Conservation (phyloP, 495 filamentous ascomycete species). For the Chlorociboria aeruginascens region DNA sequence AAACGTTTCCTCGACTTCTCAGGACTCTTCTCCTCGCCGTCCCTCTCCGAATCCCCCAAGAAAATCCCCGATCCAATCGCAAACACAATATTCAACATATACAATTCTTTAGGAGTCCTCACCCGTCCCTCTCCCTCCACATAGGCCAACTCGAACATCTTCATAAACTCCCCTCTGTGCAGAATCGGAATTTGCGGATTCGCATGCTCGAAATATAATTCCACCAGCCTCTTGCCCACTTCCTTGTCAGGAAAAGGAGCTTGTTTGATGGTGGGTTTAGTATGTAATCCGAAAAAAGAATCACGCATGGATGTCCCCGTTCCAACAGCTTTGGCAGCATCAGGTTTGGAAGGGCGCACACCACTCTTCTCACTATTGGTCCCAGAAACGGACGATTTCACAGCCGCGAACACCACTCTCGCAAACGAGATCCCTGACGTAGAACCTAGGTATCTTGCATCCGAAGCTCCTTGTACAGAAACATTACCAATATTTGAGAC, state of each 20-base stretch:
- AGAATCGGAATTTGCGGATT: conserved; percentile 93
- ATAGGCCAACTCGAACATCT: conserved; percentile 72
- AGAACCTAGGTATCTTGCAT: conserved; percentile 72
- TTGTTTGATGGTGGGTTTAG: conserved; percentile 72
- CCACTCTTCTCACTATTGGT: conserved; percentile 36
- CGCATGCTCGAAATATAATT: conserved; percentile 87
- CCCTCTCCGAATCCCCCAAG: conserved; percentile 47
- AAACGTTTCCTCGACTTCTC: conserved; percentile 10
- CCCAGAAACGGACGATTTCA: conserved; percentile 70
- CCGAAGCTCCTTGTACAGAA: conserved; percentile 62
- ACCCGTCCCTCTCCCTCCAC: conserved; percentile 45
- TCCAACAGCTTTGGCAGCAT: conserved; percentile 20
- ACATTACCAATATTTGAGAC: conserved; percentile 66
- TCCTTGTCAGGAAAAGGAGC: conserved; percentile 73
- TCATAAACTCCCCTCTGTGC: conserved; percentile 77
- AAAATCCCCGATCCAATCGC: conserved; percentile 92
- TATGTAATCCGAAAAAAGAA: conserved; percentile 89
- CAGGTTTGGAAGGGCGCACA: conserved; percentile 10
- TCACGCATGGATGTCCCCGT: conserved; percentile 74
- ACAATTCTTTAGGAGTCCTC: conserved; percentile 72
- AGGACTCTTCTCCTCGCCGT: conserved; percentile 22
- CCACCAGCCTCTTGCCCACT: conserved; percentile 57
- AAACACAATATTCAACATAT: conserved; percentile 95
- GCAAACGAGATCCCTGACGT: conserved; percentile 92
- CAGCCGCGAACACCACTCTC: conserved; percentile 84